A percentile compares a stretch with the other conserved stretches of the same genome.
These are phyloP conservation scores for Monilinia fructicola DNA, from an alignment of 2,329 filamentous ascomycete genomes.

Conservation along the genomic window DNA sequence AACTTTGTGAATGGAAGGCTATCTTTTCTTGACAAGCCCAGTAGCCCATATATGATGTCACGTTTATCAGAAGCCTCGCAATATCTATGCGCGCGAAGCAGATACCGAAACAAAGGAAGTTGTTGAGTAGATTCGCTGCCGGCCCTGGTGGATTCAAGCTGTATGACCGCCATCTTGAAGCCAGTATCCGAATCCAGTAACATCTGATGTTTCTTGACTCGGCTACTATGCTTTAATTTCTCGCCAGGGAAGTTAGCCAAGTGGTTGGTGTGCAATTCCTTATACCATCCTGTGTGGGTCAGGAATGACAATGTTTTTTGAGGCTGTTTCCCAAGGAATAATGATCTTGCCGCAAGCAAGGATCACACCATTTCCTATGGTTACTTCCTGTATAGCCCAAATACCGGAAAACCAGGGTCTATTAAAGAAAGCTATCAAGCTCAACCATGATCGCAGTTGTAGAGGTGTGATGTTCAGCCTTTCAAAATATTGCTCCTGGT, in stretches of 20 bases:
- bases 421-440: slow-evolving; percentile 17
- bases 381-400: slow-evolving; percentile 16
- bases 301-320: slow-evolving; percentile 6
- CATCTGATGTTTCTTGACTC: background rate
- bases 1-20: slow-evolving; percentile 12
- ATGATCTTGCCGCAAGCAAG: slow-evolving; percentile 3
- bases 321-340: slow-evolving; percentile 10
- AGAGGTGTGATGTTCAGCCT: background rate
- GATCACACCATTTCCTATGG: background rate
- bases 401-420: slow-evolving; percentile 15
- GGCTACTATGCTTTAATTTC: background rate
- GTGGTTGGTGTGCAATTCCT: slow-evolving; percentile 1
- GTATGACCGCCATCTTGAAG: slow-evolving; percentile 13
- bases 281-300: slow-evolving; percentile 8
- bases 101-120: slow-evolving; percentile 16
- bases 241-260: background rate
- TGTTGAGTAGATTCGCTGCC: background rate
- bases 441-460: slow-evolving; percentile 1
- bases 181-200: slow-evolving; percentile 7
- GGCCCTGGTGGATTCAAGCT: slow-evolving; percentile 15
- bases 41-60: slow-evolving; percentile 14
- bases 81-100: slow-evolving; percentile 2
- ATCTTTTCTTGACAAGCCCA: slow-evolving; percentile 7
- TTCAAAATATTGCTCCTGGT: background rate
- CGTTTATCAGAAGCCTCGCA: slow-evolving; percentile 16